Evolutionary conservation across 148 eudicot species (phyloP).

Genomic region (Silene latifolia): DNA sequence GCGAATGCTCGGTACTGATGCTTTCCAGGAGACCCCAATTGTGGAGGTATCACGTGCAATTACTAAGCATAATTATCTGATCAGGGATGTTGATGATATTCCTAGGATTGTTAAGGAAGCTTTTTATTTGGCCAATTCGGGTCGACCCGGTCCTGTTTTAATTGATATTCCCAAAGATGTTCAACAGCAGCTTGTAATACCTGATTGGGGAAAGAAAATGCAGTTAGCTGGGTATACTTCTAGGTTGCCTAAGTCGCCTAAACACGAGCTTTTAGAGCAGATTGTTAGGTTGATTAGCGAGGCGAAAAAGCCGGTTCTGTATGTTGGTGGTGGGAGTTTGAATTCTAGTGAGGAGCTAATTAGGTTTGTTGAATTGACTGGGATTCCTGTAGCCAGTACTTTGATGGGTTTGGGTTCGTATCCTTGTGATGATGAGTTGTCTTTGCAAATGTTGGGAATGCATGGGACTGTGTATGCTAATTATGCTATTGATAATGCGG

Average conservation of each 20-base stretch:
- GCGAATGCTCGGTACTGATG: constrained; percentile 87
- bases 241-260: constrained; percentile 57
- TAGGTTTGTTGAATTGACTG: constrained; percentile 61
- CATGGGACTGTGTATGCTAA: constrained; percentile 90
- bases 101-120: constrained; percentile 82
- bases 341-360: constrained; percentile 69
- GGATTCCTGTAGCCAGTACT: constrained; percentile 84
- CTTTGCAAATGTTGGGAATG: constrained; percentile 82
- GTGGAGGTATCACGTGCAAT: constrained; percentile 89
- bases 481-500: constrained; percentile 74
- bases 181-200: constrained; percentile 75
- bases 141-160: constrained; percentile 82
- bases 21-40: constrained; percentile 89
- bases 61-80: constrained; percentile 84
- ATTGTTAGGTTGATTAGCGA: constrained; percentile 61
- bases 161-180: constrained; percentile 90
- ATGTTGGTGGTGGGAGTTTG: constrained; percentile 87
- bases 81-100: constrained; percentile 75
- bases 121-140: constrained; percentile 60
- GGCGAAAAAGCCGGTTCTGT: constrained; percentile 70
- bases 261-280: constrained; percentile 46
- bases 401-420: constrained; percentile 83
- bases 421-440: constrained; percentile 52
- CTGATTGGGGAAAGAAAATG: constrained; percentile 64
- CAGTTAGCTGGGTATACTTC: constrained; percentile 56